phyloP scores from a whole-genome alignment of 1,139 yeast species.

The Blastobotrys illinoisensis region DNA sequence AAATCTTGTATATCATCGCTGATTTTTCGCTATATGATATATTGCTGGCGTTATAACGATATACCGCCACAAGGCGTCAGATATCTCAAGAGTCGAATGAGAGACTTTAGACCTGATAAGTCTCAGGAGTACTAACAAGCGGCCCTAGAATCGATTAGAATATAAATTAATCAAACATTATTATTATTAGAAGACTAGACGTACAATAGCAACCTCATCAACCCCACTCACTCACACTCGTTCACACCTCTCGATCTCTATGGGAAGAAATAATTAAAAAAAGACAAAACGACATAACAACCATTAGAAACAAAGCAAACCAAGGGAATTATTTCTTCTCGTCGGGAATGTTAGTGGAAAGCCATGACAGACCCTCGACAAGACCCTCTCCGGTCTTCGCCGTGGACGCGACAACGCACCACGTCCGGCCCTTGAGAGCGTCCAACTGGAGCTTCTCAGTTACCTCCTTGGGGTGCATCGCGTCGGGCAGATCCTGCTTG shows the following conservation, averaged over 20 bases:
- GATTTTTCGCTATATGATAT: too few relatives aligned
- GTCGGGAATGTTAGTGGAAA: conserved; percentile 58
- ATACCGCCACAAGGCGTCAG: neutral
- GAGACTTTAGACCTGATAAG: too few relatives aligned
- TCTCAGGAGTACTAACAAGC: too few relatives aligned
- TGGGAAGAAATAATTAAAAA: neutral
- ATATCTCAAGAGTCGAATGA: too few relatives aligned
- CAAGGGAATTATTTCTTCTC: conserved; percentile 21
- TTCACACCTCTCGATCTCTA: neutral
- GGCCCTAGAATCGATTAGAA: too few relatives aligned
- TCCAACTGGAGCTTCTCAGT: conserved; percentile 80
- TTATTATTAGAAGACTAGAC: neutral
- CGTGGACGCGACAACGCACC: conserved; percentile 87
- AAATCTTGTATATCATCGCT: too few relatives aligned
- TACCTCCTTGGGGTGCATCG: conserved; percentile 86
- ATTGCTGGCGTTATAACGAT: too few relatives aligned
- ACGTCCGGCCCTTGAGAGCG: conserved; percentile 79
- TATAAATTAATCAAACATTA: neutral
- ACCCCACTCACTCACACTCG: neutral
- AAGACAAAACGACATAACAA: neutral
- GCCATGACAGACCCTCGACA: conserved; percentile 85
- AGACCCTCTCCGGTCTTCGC: conserved; percentile 91
- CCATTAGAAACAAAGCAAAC: neutral
- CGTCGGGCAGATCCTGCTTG: conserved; percentile 84
- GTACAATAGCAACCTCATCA: neutral